A percentile compares a stretch with the other conserved stretches of the same genome.
Evolutionary conservation across 805 yeast genomes (phyloP).

Genomic region (Spathaspora arborariae): DNA sequence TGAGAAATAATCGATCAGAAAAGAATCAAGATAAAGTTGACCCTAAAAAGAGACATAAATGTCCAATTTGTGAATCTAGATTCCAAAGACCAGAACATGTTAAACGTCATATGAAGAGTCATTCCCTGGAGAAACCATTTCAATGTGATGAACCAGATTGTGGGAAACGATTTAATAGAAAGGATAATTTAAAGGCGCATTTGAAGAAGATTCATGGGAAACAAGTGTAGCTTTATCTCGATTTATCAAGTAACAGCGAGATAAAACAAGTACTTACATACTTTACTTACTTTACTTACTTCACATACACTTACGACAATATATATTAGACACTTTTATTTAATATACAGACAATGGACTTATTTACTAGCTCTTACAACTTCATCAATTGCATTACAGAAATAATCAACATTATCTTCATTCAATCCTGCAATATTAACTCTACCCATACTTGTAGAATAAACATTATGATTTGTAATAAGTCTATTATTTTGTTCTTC

Average conservation of each 20-base stretch:
- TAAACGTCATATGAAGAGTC: constrained; percentile 57
- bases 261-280: not conserved
- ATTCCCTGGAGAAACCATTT: constrained; percentile 55
- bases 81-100: constrained; percentile 75
- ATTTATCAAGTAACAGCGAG: too few species aligned
- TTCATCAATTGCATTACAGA: constrained; percentile 33
- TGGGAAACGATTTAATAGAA: constrained; percentile 54
- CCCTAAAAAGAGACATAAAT: constrained; percentile 56
- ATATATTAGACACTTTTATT: not conserved
- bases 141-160: constrained; percentile 50
- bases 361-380: constrained; percentile 23
- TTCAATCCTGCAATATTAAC: constrained; percentile 45
- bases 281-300: too few species aligned
- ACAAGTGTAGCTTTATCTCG: not conserved
- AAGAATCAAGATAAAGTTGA: constrained; percentile 31
- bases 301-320: too few species aligned
- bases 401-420: constrained; percentile 32
- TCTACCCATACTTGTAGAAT: constrained; percentile 36
- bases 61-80: constrained; percentile 59
- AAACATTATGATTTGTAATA: constrained; percentile 33
- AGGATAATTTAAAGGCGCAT: constrained; percentile 59
- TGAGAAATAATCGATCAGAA: constrained; percentile 14
- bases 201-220: constrained; percentile 53
- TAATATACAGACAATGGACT: not conserved
- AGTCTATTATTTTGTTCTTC: constrained; percentile 28